These are phyloP conservation scores for Aphanomyces cochlioides DNA, from an alignment of 352 stramenopile species.

Conservation along the genomic window DNA sequence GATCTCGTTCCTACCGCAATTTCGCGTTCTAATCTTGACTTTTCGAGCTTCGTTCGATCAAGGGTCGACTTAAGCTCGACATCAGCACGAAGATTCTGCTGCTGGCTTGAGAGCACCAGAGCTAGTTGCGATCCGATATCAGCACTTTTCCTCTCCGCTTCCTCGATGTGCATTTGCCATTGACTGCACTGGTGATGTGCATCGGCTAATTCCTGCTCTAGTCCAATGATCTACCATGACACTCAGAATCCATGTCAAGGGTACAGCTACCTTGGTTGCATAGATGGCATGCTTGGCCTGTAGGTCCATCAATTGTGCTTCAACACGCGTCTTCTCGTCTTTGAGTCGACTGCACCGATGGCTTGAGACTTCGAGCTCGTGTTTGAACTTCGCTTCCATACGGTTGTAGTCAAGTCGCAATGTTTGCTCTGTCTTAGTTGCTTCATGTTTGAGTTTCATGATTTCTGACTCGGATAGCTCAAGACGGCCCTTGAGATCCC, in stretches of 20 bases:
- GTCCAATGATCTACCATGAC: constrained; percentile 55
- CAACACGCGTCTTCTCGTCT: constrained; percentile 53
- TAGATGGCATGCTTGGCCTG: constrained; percentile 39
- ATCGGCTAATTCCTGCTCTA: constrained; percentile 48
- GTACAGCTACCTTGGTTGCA: constrained; percentile 8
- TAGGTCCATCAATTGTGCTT: constrained; percentile 48
- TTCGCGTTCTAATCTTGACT: constrained; percentile 61
- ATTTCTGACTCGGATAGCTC: constrained; percentile 36
- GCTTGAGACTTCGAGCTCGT: constrained; percentile 51
- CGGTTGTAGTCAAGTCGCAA: constrained; percentile 10
- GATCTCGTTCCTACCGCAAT: constrained; percentile 35
- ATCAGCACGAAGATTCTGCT: constrained; percentile 69
- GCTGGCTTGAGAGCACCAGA: constrained; percentile 64
- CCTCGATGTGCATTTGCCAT: constrained; percentile 59
- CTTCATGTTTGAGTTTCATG: constrained; percentile 41
- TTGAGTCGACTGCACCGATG: constrained; percentile 46
- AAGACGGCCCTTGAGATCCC: constrained; percentile 16
- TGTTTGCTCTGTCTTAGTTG: constrained; percentile 13
- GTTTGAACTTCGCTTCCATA: constrained; percentile 32
- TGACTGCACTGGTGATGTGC: constrained; percentile 53
- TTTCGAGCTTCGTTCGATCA: constrained; percentile 59
- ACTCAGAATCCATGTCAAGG: constrained; percentile 36
- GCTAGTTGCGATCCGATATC: constrained; percentile 66
- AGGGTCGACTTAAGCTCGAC: constrained; percentile 56
- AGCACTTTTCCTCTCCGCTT: constrained; percentile 61